A percentile compares a stretch with the other conserved stretches of the same genome.
Evolutionary conservation across 192 early-diverging fungal genomes (phyloP).

Genomic region (Kickxella alabastrina): DNA sequence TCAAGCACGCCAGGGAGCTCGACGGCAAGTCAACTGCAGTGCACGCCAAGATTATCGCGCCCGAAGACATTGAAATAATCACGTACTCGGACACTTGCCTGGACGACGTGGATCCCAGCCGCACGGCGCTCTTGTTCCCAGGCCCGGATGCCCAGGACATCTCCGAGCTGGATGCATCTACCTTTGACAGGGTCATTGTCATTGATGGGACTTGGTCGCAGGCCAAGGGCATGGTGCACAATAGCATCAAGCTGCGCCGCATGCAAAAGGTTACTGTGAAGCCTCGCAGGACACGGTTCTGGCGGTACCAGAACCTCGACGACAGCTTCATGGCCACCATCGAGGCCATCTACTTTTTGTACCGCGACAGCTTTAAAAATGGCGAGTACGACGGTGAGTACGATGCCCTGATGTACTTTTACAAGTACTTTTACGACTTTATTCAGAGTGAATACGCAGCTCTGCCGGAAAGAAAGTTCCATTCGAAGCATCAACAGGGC

Average conservation of each 20-base stretch:
- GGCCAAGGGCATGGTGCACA: slow-evolving; percentile 60
- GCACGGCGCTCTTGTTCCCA: slow-evolving; percentile 80
- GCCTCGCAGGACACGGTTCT: slow-evolving; percentile 79
- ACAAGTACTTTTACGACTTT: slow-evolving; percentile 81
- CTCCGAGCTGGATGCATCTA: slow-evolving; percentile 57
- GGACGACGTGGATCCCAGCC: slow-evolving; percentile 59
- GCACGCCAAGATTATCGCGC: slow-evolving; percentile 78
- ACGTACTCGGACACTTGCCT: slow-evolving; percentile 51
- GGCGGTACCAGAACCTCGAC: slow-evolving; percentile 80
- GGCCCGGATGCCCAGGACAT: slow-evolving; percentile 69
- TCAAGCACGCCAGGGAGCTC: slow-evolving; percentile 75
- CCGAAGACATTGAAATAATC: slow-evolving; percentile 63
- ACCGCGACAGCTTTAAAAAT: slow-evolving; percentile 66
- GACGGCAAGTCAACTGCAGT: slow-evolving; percentile 85
- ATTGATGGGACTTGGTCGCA: slow-evolving; percentile 97
- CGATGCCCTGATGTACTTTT: slow-evolving; percentile 89
- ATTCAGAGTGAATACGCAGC: slow-evolving; percentile 77
- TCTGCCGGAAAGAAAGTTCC: slow-evolving; percentile 59
- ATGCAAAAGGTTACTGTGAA: slow-evolving; percentile 63
- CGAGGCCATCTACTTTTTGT: slow-evolving; percentile 93
- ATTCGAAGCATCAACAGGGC: slow-evolving; percentile 48
- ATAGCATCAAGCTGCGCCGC: slow-evolving; percentile 42
- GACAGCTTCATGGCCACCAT: slow-evolving; percentile 83
- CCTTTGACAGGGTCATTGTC: slow-evolving; percentile 76
- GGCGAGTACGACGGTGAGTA: slow-evolving; percentile 71